phyloP scores from a whole-genome alignment of 805 yeast species.

The Candida caryicola region DNA sequence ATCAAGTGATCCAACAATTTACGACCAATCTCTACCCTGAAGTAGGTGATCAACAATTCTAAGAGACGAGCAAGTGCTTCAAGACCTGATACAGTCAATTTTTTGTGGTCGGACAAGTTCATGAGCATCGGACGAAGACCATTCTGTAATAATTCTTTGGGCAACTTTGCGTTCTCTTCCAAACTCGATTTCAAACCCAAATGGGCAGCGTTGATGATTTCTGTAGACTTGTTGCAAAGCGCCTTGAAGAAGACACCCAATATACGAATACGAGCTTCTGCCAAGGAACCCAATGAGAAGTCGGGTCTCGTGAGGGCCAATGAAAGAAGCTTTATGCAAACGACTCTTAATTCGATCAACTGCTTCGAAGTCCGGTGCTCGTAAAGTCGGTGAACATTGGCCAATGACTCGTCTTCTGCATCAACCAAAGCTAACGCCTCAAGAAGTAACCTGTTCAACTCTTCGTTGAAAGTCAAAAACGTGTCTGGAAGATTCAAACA shows the following conservation, averaged over 20 bases:
- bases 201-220: slow-evolving; percentile 91
- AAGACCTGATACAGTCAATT: slow-evolving; percentile 81
- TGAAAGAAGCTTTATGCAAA: slow-evolving; percentile 80
- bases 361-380: slow-evolving; percentile 90
- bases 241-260: slow-evolving; percentile 95
- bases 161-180: slow-evolving; percentile 81
- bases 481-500: slow-evolving; percentile 79
- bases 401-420: slow-evolving; percentile 94
- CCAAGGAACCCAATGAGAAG: slow-evolving; percentile 69
- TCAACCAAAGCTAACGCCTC: slow-evolving; percentile 95
- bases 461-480: slow-evolving; percentile 84
- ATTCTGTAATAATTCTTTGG: slow-evolving; percentile 91
- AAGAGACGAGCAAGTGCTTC: slow-evolving; percentile 87
- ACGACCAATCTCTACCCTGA: slow-evolving; percentile 94
- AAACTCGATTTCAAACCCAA: slow-evolving; percentile 80
- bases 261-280: slow-evolving; percentile 77
- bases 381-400: slow-evolving; percentile 78
- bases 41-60: slow-evolving; percentile 84
- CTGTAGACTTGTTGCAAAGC: slow-evolving; percentile 76
- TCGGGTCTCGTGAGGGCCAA: slow-evolving; percentile 83
- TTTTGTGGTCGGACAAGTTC: slow-evolving; percentile 91
- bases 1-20: slow-evolving; percentile 87
- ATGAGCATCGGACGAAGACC: slow-evolving; percentile 94
- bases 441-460: slow-evolving; percentile 73
- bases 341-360: slow-evolving; percentile 80